Evolutionary conservation across 2,329 filamentous ascomycete genomes (phyloP).

Genomic region (Alternaria sp.): DNA sequence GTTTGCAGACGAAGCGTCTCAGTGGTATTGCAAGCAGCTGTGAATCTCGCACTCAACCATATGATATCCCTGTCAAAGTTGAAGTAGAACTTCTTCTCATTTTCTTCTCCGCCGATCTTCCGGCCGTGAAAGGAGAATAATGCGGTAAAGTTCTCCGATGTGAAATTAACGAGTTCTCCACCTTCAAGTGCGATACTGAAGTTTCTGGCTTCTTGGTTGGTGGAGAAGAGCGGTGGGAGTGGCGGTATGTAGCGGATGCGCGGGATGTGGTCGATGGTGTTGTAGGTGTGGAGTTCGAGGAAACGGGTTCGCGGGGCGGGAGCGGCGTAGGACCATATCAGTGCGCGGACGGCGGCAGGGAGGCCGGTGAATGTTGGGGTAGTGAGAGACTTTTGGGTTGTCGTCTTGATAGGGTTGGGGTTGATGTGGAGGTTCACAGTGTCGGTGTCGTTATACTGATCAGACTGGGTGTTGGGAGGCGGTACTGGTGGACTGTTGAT

Average conservation of each 20-base stretch:
- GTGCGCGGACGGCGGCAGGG: background rate
- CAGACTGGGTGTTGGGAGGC: background rate
- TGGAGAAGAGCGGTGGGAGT: constrained; percentile 16
- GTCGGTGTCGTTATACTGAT: background rate
- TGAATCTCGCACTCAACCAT: constrained; percentile 20
- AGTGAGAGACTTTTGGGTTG: background rate
- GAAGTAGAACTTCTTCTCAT: constrained; percentile 10
- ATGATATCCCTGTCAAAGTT: constrained; percentile 17
- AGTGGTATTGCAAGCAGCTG: background rate
- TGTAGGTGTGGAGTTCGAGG: constrained; percentile 20
- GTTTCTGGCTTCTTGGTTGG: constrained; percentile 6
- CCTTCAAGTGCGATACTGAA: constrained; percentile 13
- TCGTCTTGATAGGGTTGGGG: background rate
- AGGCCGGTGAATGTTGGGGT: constrained; percentile 7
- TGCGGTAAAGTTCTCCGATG: background rate
- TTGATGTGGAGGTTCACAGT: background rate
- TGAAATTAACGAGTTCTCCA: constrained; percentile 11
- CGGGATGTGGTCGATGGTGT: constrained; percentile 4
- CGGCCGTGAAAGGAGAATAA: background rate
- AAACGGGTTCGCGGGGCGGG: constrained; percentile 18
- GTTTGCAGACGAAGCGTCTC: constrained; percentile 15
- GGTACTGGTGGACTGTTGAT: background rate
- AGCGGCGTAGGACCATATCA: constrained; percentile 11
- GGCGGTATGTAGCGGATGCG: constrained; percentile 15
- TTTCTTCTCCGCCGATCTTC: background rate